Conservation (phyloP, 768 basidiomycete genomes). For the Agaricus blazei region DNA sequence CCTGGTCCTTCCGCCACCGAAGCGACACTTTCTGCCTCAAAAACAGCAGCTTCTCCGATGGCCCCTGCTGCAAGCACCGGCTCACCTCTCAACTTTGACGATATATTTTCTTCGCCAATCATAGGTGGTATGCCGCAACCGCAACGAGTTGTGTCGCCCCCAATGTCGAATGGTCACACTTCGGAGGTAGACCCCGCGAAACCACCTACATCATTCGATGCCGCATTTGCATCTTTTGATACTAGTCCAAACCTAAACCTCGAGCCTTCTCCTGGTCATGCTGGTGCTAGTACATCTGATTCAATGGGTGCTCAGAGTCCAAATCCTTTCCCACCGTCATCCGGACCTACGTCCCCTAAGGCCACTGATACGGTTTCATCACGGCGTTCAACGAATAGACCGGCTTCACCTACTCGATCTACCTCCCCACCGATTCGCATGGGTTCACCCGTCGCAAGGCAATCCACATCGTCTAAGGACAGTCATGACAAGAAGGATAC, state of each 20-base stretch:
- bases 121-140: conserved; percentile 5
- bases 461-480: conserved; percentile 58
- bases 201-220: conserved; percentile 22
- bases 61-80: conserved; percentile 14
- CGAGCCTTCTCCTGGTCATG: conserved; percentile 13
- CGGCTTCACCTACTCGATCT: conserved; percentile 37
- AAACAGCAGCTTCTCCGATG: background rate
- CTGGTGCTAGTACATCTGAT: conserved; percentile 8
- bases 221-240: conserved; percentile 44
- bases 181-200: background rate
- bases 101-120: conserved; percentile 12
- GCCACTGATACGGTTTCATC: conserved; percentile 31
- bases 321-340: conserved; percentile 8
- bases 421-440: conserved; percentile 48
- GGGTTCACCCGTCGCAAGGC: conserved; percentile 54
- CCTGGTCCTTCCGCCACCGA: background rate
- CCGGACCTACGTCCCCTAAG: conserved; percentile 23
- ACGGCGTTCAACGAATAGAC: conserved; percentile 22
- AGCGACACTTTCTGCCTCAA: background rate
- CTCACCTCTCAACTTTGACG: conserved; percentile 10
- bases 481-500: conserved; percentile 51
- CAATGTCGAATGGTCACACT: background rate
- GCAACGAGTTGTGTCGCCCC: background rate
- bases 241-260: conserved; percentile 24
- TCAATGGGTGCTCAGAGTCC: conserved; percentile 2